Base-by-base conservation (phyloP, 306 rosid species). In the Pueraria montana region DNA sequence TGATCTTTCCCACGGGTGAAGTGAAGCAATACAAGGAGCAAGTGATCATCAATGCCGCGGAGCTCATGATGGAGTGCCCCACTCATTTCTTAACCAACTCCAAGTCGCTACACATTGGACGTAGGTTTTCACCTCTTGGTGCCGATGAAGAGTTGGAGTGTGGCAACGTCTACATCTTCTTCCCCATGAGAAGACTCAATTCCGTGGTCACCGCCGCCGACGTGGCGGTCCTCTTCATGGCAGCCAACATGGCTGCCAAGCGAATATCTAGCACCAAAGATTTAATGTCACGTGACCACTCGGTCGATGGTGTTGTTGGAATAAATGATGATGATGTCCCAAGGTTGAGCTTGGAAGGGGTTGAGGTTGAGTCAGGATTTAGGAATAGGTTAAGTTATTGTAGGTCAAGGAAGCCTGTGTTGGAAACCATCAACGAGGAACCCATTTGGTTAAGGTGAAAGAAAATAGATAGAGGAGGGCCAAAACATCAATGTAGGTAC, bases 381-480 rank as follows among this genome's bases (percentile, higher is more conserved):
- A 78, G 68, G 80, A 76, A 62, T n/a, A 87, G 92, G 63, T 81
- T 88, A 34, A 72, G 85, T 52, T 82, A 78, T 46, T 90, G 92
- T 69, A 79, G 96, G 65, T 93, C 97, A 36, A 89, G 92, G 89
- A 93, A 90, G 81, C 96, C 96, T 5, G 11, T 72, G 84, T 83
- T 91, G 89, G 96, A 91, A 73, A 91, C 97, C 5, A 93, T 93
- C 11, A 85, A 82, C 8, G 97, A 93, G 70, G 96, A 91, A 77
- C 88, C 88, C 0, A 79, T 91, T 76, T 65, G 69, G 63, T 80
- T 72, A 3, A 79, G 71, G 23, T 66, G 56, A 74, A 18, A 42
- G 4, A 32, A 36, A 36, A 56, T 23, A 10, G 7, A 5, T 53
- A 23, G 64, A 56, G 6, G 64, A 10, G 30, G 30, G 32, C 5